A percentile compares a stretch with the other conserved stretches of the same genome.
Evolutionary conservation across 257 asterid genomes (phyloP).

Genomic region (Echites panduratus): DNA sequence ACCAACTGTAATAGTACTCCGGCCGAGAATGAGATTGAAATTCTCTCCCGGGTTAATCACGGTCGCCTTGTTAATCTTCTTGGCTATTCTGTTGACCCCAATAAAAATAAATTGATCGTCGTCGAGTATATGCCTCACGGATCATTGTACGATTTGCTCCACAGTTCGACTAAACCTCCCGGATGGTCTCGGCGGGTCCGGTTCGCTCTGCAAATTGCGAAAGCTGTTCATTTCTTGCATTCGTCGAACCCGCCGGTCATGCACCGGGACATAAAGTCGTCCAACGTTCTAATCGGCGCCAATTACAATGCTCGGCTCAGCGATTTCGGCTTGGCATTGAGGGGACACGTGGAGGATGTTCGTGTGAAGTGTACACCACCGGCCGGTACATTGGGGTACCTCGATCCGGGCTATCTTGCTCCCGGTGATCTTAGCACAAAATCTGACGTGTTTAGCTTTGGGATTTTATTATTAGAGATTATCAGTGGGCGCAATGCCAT

Average conservation of each 20-base stretch:
- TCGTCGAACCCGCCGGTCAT: constrained; percentile 64
- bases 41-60: constrained; percentile 54
- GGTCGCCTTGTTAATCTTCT: constrained; percentile 63
- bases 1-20: constrained; percentile 9
- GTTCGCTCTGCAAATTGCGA: constrained; percentile 60
- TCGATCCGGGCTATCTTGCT: constrained; percentile 79
- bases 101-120: constrained; percentile 44
- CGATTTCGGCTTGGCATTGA: constrained; percentile 76
- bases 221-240: constrained; percentile 62
- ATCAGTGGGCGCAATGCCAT: constrained; percentile 80
- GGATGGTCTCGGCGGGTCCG: constrained; percentile 61
- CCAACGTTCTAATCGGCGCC: constrained; percentile 63
- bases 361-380: constrained; percentile 67
- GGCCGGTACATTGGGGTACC: constrained; percentile 88
- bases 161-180: constrained; percentile 47
- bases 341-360: constrained; percentile 80
- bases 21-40: constrained; percentile 65
- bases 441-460: constrained; percentile 87
- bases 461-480: constrained; percentile 60
- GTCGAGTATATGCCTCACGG: constrained; percentile 90
- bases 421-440: constrained; percentile 85
- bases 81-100: constrained; percentile 45
- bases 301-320: constrained; percentile 53
- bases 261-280: constrained; percentile 80
- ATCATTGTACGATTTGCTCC: constrained; percentile 57